Conservation (phyloP, 768 basidiomycete species). For the Macrolepiota dolichaula region DNA sequence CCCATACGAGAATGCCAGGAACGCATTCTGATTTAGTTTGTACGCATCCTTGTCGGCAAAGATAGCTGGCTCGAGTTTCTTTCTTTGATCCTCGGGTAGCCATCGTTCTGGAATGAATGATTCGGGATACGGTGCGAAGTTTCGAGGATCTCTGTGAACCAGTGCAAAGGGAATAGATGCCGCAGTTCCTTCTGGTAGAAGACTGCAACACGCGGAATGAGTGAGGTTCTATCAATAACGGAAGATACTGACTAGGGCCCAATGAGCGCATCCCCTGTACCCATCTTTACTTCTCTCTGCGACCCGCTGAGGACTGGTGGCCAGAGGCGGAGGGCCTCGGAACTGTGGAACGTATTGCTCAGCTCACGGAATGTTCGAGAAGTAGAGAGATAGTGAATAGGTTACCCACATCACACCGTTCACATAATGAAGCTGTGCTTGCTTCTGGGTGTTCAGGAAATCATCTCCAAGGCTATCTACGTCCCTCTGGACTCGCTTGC, state of each 20-base stretch:
- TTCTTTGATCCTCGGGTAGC: slow-evolving; percentile 21
- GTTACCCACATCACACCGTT: slow-evolving; percentile 33
- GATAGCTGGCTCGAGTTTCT: slow-evolving; percentile 27
- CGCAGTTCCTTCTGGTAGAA: slow-evolving; percentile 37
- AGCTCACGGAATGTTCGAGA: not conserved
- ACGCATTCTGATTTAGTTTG: slow-evolving; percentile 22
- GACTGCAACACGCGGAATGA: slow-evolving; percentile 19
- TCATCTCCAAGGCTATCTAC: slow-evolving; percentile 21
- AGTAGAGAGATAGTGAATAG: not conserved
- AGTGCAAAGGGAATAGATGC: slow-evolving; percentile 31
- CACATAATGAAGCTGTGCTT: slow-evolving; percentile 23
- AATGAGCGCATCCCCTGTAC: slow-evolving; percentile 25
- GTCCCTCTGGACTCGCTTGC: slow-evolving; percentile 23
- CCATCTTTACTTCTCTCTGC: slow-evolving; percentile 27
- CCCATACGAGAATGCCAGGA: slow-evolving; percentile 37
- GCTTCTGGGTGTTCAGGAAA: slow-evolving; percentile 18
- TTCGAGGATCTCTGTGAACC: slow-evolving; percentile 34
- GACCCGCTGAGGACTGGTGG: slow-evolving; percentile 33
- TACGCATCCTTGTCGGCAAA: slow-evolving; percentile 23
- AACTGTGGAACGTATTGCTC: slow-evolving; percentile 19
- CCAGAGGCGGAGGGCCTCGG: slow-evolving; percentile 33
- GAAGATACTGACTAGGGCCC: slow-evolving; percentile 12
- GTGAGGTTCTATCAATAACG: not conserved
- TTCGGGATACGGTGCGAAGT: slow-evolving; percentile 36
- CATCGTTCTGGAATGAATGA: slow-evolving; percentile 37